These are phyloP conservation scores for Helianthus tuberosus DNA, from an alignment of 129 eudicot species.

Conservation along the genomic window DNA sequence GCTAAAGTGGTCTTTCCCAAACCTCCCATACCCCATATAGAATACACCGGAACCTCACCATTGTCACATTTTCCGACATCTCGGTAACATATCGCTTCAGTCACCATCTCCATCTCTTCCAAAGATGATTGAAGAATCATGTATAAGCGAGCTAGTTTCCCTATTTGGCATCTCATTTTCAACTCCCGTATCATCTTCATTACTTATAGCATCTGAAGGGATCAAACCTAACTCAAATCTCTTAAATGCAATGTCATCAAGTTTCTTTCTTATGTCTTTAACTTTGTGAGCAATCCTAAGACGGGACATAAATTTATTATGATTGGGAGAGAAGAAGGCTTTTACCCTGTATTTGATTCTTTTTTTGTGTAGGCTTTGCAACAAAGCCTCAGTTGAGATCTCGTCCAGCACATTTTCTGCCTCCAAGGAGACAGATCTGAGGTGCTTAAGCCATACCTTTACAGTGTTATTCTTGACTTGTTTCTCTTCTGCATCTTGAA, in stretches of 20 bases:
- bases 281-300: neutral
- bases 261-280: neutral
- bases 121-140: neutral
- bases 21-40: constrained; percentile 13
- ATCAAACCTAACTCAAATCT: neutral
- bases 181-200: neutral
- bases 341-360: neutral
- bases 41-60: neutral
- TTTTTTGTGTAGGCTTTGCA: neutral
- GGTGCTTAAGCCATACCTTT: neutral
- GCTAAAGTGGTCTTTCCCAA: constrained; percentile 23
- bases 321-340: neutral
- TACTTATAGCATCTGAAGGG: neutral
- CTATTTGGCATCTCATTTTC: neutral
- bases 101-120: neutral
- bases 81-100: neutral
- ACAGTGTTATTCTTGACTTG: neutral
- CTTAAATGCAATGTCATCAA: neutral
- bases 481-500: constrained; percentile 2
- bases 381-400: constrained; percentile 1
- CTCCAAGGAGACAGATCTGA: neutral
- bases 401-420: constrained; percentile 3
- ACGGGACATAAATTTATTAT: neutral
- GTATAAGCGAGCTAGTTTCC: neutral
- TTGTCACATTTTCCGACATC: neutral